phyloP scores from a whole-genome alignment of 75 land plant genomes.

The Azolla pinnata region DNA sequence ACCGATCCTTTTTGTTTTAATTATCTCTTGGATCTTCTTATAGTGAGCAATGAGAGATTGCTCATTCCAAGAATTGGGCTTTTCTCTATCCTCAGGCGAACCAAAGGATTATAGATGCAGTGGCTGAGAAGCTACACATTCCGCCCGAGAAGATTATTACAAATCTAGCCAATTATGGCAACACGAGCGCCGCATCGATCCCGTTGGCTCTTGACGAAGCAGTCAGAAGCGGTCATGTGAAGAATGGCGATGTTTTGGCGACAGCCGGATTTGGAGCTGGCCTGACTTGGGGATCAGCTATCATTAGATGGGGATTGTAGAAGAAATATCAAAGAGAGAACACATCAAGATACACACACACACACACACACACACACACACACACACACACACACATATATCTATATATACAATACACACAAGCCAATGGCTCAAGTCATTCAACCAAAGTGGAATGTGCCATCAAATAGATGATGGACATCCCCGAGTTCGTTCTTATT shows the following conservation, averaged over 20 bases:
- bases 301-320: constrained; percentile 46
- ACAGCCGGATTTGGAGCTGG: constrained; percentile 93
- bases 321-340: neutral
- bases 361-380: neutral
- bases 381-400: neutral
- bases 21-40: too few relatives aligned
- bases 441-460: too few relatives aligned
- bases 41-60: too few relatives aligned
- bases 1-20: too few relatives aligned
- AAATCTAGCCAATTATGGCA: constrained; percentile 79
- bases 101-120: constrained; percentile 82
- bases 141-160: constrained; percentile 59
- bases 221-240: constrained; percentile 61
- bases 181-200: constrained; percentile 94
- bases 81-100: constrained; percentile 89
- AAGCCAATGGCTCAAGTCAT: too few relatives aligned
- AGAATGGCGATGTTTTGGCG: constrained; percentile 62
- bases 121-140: constrained; percentile 56
- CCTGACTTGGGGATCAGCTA: constrained; percentile 94
- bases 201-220: constrained; percentile 93
- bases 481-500: too few relatives aligned
- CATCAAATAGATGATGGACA: too few relatives aligned
- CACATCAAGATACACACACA: neutral
- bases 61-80: too few relatives aligned
- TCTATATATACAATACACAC: neutral